These are phyloP conservation scores for Xylaria sp. DNA, from an alignment of 2,329 filamentous ascomycete genomes.

Conservation along the genomic window DNA sequence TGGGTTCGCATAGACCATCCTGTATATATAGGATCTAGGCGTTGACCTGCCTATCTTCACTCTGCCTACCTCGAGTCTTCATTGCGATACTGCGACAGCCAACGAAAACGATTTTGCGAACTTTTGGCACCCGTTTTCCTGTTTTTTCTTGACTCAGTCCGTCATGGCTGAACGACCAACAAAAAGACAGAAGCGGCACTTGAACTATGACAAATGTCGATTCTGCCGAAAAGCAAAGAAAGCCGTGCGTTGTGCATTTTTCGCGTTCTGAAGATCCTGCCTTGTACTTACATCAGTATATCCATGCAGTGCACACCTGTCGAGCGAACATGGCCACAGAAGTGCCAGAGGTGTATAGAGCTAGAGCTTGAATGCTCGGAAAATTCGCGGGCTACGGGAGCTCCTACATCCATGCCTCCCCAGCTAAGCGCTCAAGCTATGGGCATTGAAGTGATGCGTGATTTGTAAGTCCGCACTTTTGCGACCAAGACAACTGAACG, in stretches of 20 bases:
- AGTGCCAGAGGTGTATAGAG: slow-evolving; percentile 9
- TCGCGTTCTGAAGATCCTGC: background rate
- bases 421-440: background rate
- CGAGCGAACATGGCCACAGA: slow-evolving; percentile 11
- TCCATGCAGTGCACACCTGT: slow-evolving; percentile 9
- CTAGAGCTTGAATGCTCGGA: slow-evolving; percentile 14
- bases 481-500: background rate
- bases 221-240: slow-evolving; percentile 13
- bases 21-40: background rate
- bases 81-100: slow-evolving; percentile 13
- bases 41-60: background rate
- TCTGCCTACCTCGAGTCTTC: background rate
- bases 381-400: slow-evolving; percentile 4
- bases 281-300: background rate
- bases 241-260: background rate
- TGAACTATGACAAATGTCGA: slow-evolving; percentile 18
- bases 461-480: background rate
- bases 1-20: background rate
- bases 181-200: slow-evolving; percentile 5
- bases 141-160: background rate
- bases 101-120: background rate
- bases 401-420: background rate
- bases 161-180: slow-evolving; percentile 11
- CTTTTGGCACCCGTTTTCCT: background rate
- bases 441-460: background rate